Percentiles rank a stretch among this genome's conserved stretches.
Conservation (phyloP, 2,329 filamentous ascomycete species). For the Calonectria pteridis region DNA sequence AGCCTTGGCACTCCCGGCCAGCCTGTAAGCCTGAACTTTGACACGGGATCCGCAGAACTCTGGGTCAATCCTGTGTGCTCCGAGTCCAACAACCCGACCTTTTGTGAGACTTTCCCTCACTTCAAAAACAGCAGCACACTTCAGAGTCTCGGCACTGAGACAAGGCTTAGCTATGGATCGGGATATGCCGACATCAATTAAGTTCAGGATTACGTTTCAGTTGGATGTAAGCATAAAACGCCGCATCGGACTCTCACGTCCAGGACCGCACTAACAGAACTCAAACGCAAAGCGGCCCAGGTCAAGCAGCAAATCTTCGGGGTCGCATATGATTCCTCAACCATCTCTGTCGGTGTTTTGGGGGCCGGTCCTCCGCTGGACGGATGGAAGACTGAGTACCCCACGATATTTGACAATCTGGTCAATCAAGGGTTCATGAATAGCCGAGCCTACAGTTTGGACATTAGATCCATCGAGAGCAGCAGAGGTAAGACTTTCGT, state of each 20-base stretch:
- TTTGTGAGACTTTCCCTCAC: constrained; percentile 47
- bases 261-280: constrained; percentile 10
- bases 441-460: constrained; percentile 52
- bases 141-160: constrained; percentile 41
- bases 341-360: constrained; percentile 49
- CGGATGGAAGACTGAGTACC: constrained; percentile 52
- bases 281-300: constrained; percentile 38
- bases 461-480: constrained; percentile 49
- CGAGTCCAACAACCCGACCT: constrained; percentile 43
- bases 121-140: constrained; percentile 49
- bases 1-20: constrained; percentile 54
- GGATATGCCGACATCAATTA: constrained; percentile 50
- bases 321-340: constrained; percentile 49
- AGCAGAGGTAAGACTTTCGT: constrained; percentile 34
- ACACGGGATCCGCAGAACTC: constrained; percentile 57
- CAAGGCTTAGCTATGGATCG: constrained; percentile 48
- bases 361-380: constrained; percentile 50
- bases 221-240: constrained; percentile 47
- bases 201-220: constrained; percentile 48
- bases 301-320: constrained; percentile 53
- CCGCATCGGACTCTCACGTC: neutral
- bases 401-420: constrained; percentile 51
- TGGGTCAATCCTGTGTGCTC: constrained; percentile 58
- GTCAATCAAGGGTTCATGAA: constrained; percentile 51
- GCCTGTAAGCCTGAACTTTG: constrained; percentile 54